A percentile compares a stretch with the other conserved stretches of the same genome.
Conservation (phyloP, 1,139 yeast species). For the Lodderomyces parapsilosis region DNA sequence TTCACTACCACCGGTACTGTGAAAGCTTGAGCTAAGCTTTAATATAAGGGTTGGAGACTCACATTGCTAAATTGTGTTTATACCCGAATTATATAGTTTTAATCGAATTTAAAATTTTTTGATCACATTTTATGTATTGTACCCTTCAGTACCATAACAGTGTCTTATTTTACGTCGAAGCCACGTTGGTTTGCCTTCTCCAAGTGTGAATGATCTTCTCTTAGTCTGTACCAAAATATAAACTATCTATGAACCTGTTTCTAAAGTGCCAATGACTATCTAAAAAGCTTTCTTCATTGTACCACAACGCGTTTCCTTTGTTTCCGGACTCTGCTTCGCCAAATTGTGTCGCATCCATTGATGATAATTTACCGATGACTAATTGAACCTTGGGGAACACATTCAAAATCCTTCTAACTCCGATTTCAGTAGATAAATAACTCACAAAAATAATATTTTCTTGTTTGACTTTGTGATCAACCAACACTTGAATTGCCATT, state of each 20-base stretch:
- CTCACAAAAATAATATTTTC: constrained; percentile 67
- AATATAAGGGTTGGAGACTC: not conserved
- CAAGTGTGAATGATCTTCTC: not conserved
- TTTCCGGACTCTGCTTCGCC: constrained; percentile 29
- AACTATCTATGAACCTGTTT: constrained; percentile 70
- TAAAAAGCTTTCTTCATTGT: constrained; percentile 35
- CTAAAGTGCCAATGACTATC: constrained; percentile 63
- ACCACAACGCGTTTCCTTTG: constrained; percentile 27
- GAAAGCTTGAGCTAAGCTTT: not conserved
- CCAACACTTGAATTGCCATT: constrained; percentile 86
- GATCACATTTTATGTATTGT: not conserved
- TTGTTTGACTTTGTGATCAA: constrained; percentile 74
- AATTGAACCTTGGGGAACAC: constrained; percentile 72
- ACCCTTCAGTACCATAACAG: too few species aligned
- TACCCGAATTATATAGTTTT: too few species aligned
- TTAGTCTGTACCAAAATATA: constrained; percentile 72
- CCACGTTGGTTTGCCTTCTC: too few species aligned
- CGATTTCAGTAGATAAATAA: constrained; percentile 78
- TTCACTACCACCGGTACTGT: not conserved
- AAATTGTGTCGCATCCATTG: constrained; percentile 21
- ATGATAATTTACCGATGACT: constrained; percentile 67
- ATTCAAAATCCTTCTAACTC: constrained; percentile 67
- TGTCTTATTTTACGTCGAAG: too few species aligned
- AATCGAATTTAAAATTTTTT: too few species aligned
- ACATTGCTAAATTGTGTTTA: not conserved